Conservation (phyloP, 2,329 filamentous ascomycete genomes). For the Trichoderma polysporum region DNA sequence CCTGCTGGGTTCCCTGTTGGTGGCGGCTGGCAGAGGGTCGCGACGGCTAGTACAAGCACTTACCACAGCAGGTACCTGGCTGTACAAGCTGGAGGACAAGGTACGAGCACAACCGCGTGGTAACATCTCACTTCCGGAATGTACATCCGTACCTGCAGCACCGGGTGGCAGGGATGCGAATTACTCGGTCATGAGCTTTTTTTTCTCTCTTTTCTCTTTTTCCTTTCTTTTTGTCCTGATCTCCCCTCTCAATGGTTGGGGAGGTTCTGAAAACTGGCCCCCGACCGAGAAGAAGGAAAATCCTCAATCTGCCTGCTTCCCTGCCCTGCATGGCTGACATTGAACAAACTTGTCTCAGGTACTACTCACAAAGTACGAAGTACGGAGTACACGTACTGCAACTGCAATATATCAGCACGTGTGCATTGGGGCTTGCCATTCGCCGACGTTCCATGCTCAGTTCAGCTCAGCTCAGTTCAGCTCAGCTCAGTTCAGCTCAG, state of each 20-base stretch:
- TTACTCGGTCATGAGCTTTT: not conserved
- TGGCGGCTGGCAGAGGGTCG: not conserved
- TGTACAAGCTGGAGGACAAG: not conserved
- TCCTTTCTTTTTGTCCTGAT: not conserved
- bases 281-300: not conserved
- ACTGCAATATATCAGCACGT: not conserved
- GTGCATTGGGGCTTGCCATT: not conserved
- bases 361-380: too few species aligned
- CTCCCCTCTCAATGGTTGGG: not conserved
- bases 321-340: not conserved
- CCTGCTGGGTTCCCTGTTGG: not conserved
- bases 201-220: not conserved
- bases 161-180: constrained; percentile 1
- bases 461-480: not conserved
- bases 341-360: not conserved
- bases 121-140: constrained; percentile 15
- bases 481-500: not conserved
- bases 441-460: not conserved
- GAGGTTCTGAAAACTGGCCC: not conserved
- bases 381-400: not conserved
- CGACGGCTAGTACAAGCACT: not conserved
- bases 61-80: not conserved
- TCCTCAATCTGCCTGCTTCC: not conserved
- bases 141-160: constrained; percentile 18
- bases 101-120: not conserved